phyloP scores from a whole-genome alignment of 345 rosid species.

The Hirschfeldia incana region DNA sequence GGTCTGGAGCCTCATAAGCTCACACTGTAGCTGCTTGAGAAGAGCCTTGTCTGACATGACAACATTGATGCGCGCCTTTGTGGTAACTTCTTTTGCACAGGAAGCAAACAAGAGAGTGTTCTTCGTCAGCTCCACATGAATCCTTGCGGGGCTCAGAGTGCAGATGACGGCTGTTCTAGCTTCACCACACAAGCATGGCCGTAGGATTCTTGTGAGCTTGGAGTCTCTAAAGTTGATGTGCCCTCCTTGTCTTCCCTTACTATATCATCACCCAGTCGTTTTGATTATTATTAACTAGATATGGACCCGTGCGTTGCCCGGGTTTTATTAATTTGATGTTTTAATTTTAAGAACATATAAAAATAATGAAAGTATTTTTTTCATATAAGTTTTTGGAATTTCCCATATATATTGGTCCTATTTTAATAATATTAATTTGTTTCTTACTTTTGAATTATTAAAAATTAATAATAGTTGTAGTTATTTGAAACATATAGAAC shows the following conservation, averaged over 20 bases:
- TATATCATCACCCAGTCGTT: not conserved
- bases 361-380: too few species aligned
- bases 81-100: slow-evolving; percentile 91
- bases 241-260: slow-evolving; percentile 81
- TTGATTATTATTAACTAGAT: not conserved
- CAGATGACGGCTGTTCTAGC: slow-evolving; percentile 94
- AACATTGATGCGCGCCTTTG: slow-evolving; percentile 91
- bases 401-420: too few species aligned
- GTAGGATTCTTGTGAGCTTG: slow-evolving; percentile 84
- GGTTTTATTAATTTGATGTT: too few species aligned
- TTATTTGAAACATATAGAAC: too few species aligned
- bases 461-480: too few species aligned
- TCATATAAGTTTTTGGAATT: too few species aligned
- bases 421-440: too few species aligned
- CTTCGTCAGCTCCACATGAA: slow-evolving; percentile 94
- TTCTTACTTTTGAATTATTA: too few species aligned
- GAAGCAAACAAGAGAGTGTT: slow-evolving; percentile 95
- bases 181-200: slow-evolving; percentile 94
- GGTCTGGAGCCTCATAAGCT: slow-evolving; percentile 80
- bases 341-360: too few species aligned
- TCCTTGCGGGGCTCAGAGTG: slow-evolving; percentile 92
- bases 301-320: too few species aligned
- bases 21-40: slow-evolving; percentile 87
- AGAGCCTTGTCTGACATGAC: slow-evolving; percentile 98
- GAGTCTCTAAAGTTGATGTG: slow-evolving; percentile 98